Evolutionary conservation across 441 rosid species (phyloP).

Genomic region (Iberis amara): DNA sequence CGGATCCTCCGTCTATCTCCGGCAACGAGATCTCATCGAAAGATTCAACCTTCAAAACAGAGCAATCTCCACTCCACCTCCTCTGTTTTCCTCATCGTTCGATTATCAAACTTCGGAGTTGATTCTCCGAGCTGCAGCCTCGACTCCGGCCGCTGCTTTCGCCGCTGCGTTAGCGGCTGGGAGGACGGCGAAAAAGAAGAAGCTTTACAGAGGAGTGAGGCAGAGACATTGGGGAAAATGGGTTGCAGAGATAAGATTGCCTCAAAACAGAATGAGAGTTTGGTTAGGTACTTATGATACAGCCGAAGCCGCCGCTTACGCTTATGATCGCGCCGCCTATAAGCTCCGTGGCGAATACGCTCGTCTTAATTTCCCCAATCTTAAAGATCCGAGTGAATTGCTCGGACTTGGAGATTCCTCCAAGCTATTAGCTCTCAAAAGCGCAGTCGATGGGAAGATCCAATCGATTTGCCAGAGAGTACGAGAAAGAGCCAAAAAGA

Average conservation of each 20-base stretch:
- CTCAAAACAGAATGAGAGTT: constrained; percentile 69
- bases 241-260: constrained; percentile 77
- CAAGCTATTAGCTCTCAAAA: constrained; percentile 53
- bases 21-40: constrained; percentile 67
- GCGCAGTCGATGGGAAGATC: constrained; percentile 74
- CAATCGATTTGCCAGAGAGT: constrained; percentile 80
- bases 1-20: constrained; percentile 79
- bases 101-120: constrained; percentile 23
- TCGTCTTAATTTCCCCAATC: constrained; percentile 70
- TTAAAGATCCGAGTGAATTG: constrained; percentile 53
- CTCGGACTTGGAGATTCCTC: constrained; percentile 48
- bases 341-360: constrained; percentile 95
- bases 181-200: constrained; percentile 42
- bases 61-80: constrained; percentile 24
- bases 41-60: constrained; percentile 45
- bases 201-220: constrained; percentile 83
- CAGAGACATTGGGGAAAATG: constrained; percentile 86
- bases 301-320: constrained; percentile 68
- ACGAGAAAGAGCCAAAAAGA: constrained; percentile 58
- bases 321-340: constrained; percentile 92
- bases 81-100: constrained; percentile 27
- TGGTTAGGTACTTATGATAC: constrained; percentile 75
- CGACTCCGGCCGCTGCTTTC: constrained; percentile 17
- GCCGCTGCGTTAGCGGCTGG: constrained; percentile 25
- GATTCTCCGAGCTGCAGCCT: constrained; percentile 23